A percentile compares a stretch with the other conserved stretches of the same genome.
Conservation (phyloP, 2,329 filamentous ascomycete species). For the Cercospora nicotianae region DNA sequence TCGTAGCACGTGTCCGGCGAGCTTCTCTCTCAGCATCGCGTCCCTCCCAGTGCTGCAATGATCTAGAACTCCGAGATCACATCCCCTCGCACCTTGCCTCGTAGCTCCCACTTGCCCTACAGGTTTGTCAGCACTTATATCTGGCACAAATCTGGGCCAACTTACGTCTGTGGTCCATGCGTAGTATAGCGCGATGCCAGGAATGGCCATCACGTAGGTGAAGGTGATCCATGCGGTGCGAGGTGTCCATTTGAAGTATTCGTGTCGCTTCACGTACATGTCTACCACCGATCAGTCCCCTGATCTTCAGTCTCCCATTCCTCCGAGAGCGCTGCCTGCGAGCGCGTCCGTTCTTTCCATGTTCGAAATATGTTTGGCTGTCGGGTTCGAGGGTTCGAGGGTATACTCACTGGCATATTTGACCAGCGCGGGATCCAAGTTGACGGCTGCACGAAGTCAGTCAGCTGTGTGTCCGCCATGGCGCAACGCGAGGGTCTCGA, state of each 20-base stretch:
- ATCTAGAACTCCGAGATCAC: conserved; percentile 73
- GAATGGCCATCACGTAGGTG: conserved; percentile 72
- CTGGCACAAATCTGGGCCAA: conserved; percentile 31
- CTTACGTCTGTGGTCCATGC: conserved; percentile 85
- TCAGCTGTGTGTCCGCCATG: conserved; percentile 21
- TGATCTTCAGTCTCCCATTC: background rate
- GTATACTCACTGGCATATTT: conserved; percentile 54
- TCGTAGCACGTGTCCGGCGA: background rate
- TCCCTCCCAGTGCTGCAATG: conserved; percentile 9
- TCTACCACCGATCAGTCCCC: conserved; percentile 53
- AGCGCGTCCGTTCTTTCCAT: background rate
- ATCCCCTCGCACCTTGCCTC: conserved; percentile 87
- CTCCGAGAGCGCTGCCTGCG: background rate
- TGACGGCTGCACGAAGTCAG: conserved; percentile 43
- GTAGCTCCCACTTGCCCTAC: conserved; percentile 82
- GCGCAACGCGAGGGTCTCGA: background rate
- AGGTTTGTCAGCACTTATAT: conserved; percentile 15
- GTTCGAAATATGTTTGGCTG: too few relatives aligned
- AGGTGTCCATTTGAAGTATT: conserved; percentile 92
- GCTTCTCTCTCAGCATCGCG: background rate
- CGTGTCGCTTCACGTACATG: conserved; percentile 81
- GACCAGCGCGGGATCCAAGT: conserved; percentile 57
- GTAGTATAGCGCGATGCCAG: conserved; percentile 66
- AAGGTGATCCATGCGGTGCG: conserved; percentile 78
- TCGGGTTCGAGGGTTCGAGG: conserved; percentile 17